Evolutionary conservation across 306 rosid species (phyloP).

Genomic region (Crotalaria pallida): DNA sequence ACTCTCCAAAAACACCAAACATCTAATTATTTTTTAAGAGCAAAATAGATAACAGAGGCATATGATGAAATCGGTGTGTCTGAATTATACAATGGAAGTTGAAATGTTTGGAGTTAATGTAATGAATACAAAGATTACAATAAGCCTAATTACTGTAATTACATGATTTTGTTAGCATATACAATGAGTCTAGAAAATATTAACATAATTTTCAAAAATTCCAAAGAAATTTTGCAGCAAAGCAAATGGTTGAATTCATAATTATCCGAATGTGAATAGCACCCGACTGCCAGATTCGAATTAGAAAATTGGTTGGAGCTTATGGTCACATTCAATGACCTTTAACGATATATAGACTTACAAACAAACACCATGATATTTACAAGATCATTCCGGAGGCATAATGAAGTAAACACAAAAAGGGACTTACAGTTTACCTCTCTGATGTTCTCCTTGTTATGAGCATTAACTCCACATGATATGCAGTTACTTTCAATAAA

Average conservation of each 20-base stretch:
- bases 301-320: not conserved
- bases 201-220: too few relatives aligned
- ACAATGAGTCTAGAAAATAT: too few relatives aligned
- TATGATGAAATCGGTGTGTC: too few relatives aligned
- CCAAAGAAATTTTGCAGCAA: too few relatives aligned
- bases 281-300: not conserved
- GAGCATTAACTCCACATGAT: conserved; percentile 74
- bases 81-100: too few relatives aligned
- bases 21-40: too few relatives aligned
- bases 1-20: too few relatives aligned
- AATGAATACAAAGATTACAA: too few relatives aligned
- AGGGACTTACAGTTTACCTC: conserved; percentile 47
- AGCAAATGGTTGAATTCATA: not conserved
- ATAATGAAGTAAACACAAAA: conserved; percentile 1
- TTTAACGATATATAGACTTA: not conserved
- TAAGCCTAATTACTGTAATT: too few relatives aligned
- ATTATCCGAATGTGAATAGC: not conserved
- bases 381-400: not conserved
- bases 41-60: too few relatives aligned
- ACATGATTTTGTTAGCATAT: too few relatives aligned
- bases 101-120: too few relatives aligned
- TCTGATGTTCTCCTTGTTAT: conserved; percentile 63
- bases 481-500: conserved; percentile 45
- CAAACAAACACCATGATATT: not conserved
- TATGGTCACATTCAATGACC: not conserved